phyloP scores from a whole-genome alignment of 2,329 filamentous ascomycete genomes.

The Penicillium sp. region DNA sequence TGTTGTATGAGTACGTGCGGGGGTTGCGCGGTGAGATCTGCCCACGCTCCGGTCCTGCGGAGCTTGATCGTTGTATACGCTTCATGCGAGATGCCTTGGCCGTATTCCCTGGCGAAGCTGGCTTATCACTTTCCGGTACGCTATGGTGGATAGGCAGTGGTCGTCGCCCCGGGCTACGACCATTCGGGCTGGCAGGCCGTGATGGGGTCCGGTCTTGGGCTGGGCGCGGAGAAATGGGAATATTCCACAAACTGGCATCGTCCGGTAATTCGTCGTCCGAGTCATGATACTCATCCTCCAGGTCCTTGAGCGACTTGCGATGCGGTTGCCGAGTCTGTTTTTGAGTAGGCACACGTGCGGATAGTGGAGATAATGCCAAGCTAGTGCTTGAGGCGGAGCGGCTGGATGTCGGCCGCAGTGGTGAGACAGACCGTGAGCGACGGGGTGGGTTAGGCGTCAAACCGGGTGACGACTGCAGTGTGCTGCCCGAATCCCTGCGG shows the following conservation, averaged over 20 bases:
- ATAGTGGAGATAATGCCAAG: constrained; percentile 27
- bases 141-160: constrained; percentile 45
- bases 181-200: constrained; percentile 42
- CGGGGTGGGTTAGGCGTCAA: constrained; percentile 28
- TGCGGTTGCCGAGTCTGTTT: constrained; percentile 44
- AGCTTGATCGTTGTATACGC: constrained; percentile 35
- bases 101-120: constrained; percentile 24
- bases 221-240: constrained; percentile 48
- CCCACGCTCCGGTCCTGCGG: constrained; percentile 42
- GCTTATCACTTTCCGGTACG: constrained; percentile 26
- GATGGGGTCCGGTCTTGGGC: constrained; percentile 40
- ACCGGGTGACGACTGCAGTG: constrained; percentile 27
- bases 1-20: constrained; percentile 57
- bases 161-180: constrained; percentile 38
- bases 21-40: constrained; percentile 42
- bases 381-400: constrained; percentile 28
- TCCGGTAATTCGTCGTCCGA: constrained; percentile 51
- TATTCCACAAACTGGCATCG: constrained; percentile 50
- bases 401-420: constrained; percentile 27
- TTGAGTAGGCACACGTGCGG: constrained; percentile 26
- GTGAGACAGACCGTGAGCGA: constrained; percentile 33
- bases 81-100: constrained; percentile 33
- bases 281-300: constrained; percentile 51
- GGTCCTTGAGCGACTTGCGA: constrained; percentile 47
- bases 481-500: constrained; percentile 22